These are phyloP conservation scores for Mercurialis annua DNA, from an alignment of 345 rosid species.

Conservation along the genomic window DNA sequence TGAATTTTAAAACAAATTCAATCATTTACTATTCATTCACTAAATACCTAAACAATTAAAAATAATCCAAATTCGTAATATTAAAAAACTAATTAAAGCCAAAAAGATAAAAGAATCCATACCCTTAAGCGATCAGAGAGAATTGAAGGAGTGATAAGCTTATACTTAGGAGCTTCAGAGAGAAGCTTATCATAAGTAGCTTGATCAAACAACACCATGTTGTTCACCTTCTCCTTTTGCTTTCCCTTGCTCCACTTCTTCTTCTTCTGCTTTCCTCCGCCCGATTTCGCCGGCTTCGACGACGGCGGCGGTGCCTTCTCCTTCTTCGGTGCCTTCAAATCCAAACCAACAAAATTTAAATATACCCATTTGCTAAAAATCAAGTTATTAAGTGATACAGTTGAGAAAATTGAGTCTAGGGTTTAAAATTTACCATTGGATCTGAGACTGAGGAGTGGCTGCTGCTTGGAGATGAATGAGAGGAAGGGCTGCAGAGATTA, in stretches of 20 bases:
- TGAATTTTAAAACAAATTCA: no score
- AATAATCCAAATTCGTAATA: not conserved
- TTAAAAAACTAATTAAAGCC: not conserved
- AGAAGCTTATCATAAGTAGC: constrained; percentile 33
- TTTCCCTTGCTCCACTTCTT: constrained; percentile 42
- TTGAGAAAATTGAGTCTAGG: not conserved
- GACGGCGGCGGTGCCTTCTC: constrained; percentile 52
- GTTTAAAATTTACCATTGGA: not conserved
- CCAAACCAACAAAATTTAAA: not conserved
- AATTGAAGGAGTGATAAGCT: constrained; percentile 33
- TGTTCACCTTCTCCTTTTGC: constrained; percentile 37
- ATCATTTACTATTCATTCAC: no score
- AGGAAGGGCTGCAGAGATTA: no score
- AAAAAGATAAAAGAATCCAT: not conserved
- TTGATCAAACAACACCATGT: constrained; percentile 33
- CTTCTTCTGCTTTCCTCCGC: constrained; percentile 58
- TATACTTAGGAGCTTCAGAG: constrained; percentile 29
- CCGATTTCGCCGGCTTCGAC: constrained; percentile 52
- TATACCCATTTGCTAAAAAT: not conserved
- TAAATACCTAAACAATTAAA: not conserved
- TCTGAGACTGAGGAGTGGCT: not conserved
- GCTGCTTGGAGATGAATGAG: no score
- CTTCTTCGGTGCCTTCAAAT: constrained; percentile 49
- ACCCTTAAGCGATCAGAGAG: constrained; percentile 34
- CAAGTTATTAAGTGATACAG: not conserved